Evolutionary conservation across 805 yeast genomes (phyloP), one percentile per base, ranked within the genome.

Genomic region (Metschnikowia sp.): DNA sequence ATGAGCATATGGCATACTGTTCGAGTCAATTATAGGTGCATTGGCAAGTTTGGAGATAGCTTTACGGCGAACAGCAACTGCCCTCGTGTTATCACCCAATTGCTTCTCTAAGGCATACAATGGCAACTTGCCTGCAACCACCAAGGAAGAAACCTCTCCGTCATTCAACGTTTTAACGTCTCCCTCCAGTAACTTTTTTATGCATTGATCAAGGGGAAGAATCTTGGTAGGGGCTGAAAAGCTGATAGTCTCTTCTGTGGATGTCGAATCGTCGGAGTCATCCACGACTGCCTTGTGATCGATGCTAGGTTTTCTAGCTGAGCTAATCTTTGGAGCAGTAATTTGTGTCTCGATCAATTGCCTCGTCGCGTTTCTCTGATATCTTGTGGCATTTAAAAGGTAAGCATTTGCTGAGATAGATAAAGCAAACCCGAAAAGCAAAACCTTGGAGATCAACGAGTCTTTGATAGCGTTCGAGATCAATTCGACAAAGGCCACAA

Each of bases 41-140:
- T 83, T 78, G 7, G 96, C 88, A 44, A 88, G 68, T 42, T 81
- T 78, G 15, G 97, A 88, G 59, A 94, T 86, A n/a, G 96, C 91
- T 47, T 81, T 82, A 70, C 99, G 86, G 70, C 99, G 91, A 46
- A 94, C 85, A 38, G 78, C 77, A 55, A 94, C 99, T 4, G 99
- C 99, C 58, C 99, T 83, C 8, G 91, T 81, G 50, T 84, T 88
- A 63, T 94, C 94, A 29, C 77, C 86, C 50, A 94, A 78, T 69
- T 88, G 92, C 67, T 92, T 94, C 65, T 94, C 99, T 53, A 94
- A 77, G 0, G 98, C 96, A 64, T 94, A 94, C 46, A 94, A 71
- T 32, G 99, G 98, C 52, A 94, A 70, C 61, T 87, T 87, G 32
- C 96, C 95, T 3, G 77, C 68, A 10, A 81, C 75, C 32, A 85